These are phyloP conservation scores for Alternaria triticina DNA, from an alignment of 2,329 filamentous ascomycete species.

Conservation along the genomic window DNA sequence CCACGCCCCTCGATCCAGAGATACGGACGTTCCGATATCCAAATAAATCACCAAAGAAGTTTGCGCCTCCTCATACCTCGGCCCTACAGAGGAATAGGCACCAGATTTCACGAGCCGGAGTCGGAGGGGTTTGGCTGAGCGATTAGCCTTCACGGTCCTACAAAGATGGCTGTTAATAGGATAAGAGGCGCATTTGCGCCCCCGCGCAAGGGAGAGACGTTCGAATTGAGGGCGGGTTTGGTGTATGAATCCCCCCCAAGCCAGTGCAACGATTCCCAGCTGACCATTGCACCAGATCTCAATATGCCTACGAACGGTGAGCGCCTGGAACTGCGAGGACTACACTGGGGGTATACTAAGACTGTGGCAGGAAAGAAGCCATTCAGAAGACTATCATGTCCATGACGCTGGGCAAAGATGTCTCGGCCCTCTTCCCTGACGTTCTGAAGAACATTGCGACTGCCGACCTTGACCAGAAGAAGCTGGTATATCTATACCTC, in stretches of 20 bases:
- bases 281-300: slow-evolving; percentile 68
- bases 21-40: background rate
- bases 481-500: slow-evolving; percentile 96
- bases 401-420: slow-evolving; percentile 98
- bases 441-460: slow-evolving; percentile 99
- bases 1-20: slow-evolving; percentile 8
- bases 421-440: slow-evolving; percentile 95
- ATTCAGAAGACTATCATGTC: slow-evolving; percentile 99
- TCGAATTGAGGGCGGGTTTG: slow-evolving; percentile 91
- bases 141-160: slow-evolving; percentile 36
- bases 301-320: slow-evolving; percentile 95
- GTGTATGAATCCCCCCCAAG: slow-evolving; percentile 57
- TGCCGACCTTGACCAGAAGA: slow-evolving; percentile 94
- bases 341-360: slow-evolving; percentile 42
- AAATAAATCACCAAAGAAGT: background rate
- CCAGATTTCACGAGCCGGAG: slow-evolving; percentile 17
- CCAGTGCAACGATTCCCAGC: slow-evolving; percentile 20
- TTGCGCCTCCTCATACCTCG: slow-evolving; percentile 1
- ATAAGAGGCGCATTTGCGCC: slow-evolving; percentile 92
- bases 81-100: background rate
- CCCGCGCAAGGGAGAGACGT: slow-evolving; percentile 96
- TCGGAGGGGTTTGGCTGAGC: slow-evolving; percentile 45
- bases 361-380: slow-evolving; percentile 76
- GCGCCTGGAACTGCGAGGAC: slow-evolving; percentile 6
- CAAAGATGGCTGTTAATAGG: slow-evolving; percentile 88